Base-by-base conservation (phyloP, 257 asterid genomes). In the Nicotiana tomentosiformis region DNA sequence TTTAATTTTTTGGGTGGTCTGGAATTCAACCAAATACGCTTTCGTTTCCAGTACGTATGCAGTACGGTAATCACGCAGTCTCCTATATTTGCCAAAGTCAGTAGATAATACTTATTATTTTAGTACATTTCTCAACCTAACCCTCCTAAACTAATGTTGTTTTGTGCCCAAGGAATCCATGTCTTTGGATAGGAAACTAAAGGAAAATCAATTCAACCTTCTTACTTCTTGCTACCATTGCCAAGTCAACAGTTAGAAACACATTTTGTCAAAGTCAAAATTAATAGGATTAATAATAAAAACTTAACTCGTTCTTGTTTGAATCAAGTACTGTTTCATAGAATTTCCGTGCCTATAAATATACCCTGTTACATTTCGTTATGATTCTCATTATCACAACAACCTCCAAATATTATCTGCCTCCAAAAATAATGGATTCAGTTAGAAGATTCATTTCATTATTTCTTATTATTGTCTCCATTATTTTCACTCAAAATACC, bases 341-440 rank as follows among this genome's bases (percentile, higher is more conserved):
- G 30, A 37, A 23, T 10, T 77, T 14, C 32, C 55, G 39, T 18
- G 6, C 12, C 10, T 57, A 32, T 33, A 20, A 14, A 30, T 77
- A 57, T 6, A 29, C 70, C 60, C 46, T 62, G 26, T 29, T 33
- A 58, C 39, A 70, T n/a, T 26, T 68, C 86, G 83, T 69, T 78
- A 85, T 80, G 35, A 83, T 83, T 51, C 23, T 9, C 77, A 37
- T 30, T 62, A 32, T 39, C 65, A 56, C 60, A 33, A n/a, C 18
- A 5, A 46, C 20, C 79, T 18, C 51, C 60, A 11, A 15, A 37
- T 20, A 43, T 3, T 77, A 11, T 57, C 35, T 20, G 69, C 35
- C 60, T 80, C 82, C 16, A 61, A 76, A 76, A 51, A 66, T 62
- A 15, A 88, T 92, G 94, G 68, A 77, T 67, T 77, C 85, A 46